Evolutionary conservation across 805 yeast genomes (phyloP).

Genomic region (Tetrapisispora pingtungensis): DNA sequence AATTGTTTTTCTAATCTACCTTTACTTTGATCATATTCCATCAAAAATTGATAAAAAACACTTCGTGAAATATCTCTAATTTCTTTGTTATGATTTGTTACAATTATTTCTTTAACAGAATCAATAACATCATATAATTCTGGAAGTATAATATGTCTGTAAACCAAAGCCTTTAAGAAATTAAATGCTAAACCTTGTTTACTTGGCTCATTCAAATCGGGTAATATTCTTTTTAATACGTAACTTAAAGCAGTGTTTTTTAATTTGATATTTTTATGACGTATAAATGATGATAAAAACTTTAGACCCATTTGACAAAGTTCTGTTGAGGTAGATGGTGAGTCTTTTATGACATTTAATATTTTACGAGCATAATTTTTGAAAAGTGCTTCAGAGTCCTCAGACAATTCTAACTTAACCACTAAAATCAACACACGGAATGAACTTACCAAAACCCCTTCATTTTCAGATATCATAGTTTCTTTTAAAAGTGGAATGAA

Average conservation of each 20-base stretch:
- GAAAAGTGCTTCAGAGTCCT: slow-evolving; percentile 37
- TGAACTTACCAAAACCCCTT: slow-evolving; percentile 62
- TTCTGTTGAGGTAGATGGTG: slow-evolving; percentile 69
- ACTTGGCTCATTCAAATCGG: slow-evolving; percentile 84
- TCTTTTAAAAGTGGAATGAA: slow-evolving; percentile 64
- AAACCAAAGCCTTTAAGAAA: slow-evolving; percentile 67
- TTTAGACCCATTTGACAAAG: slow-evolving; percentile 71
- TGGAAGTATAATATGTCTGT: slow-evolving; percentile 65
- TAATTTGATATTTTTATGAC: slow-evolving; percentile 57
- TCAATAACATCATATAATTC: slow-evolving; percentile 89
- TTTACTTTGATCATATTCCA: slow-evolving; percentile 91
- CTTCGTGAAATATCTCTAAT: slow-evolving; percentile 79
- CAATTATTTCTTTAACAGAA: slow-evolving; percentile 69
- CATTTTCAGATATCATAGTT: slow-evolving; percentile 57
- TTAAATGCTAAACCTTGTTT: slow-evolving; percentile 82
- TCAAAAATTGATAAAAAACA: slow-evolving; percentile 71
- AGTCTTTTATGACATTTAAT: slow-evolving; percentile 55
- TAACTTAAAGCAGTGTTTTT: slow-evolving; percentile 67
- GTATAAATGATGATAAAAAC: slow-evolving; percentile 59
- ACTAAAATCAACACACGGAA: slow-evolving; percentile 52
- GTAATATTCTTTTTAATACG: slow-evolving; percentile 59
- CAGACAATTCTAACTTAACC: slow-evolving; percentile 53
- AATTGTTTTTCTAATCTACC: slow-evolving; percentile 77
- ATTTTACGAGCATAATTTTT: slow-evolving; percentile 51
- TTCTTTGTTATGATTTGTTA: slow-evolving; percentile 75